These are phyloP conservation scores for Crucihimalaya himalaica DNA, from an alignment of 345 rosid species.

Conservation along the genomic window DNA sequence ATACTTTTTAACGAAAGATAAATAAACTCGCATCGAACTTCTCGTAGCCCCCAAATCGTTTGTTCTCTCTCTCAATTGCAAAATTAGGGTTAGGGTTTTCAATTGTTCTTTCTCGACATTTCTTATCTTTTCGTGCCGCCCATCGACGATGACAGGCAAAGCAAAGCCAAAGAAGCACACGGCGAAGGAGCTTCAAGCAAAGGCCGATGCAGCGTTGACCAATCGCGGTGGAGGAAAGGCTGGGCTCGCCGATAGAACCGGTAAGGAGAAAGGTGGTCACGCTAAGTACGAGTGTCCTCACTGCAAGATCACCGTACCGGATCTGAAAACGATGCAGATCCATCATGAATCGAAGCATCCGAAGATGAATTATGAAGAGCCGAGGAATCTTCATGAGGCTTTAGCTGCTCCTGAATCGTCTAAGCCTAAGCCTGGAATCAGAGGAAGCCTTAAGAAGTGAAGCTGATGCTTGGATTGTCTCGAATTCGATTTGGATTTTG, in stretches of 20 bases:
- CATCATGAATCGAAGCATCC: constrained; percentile 95
- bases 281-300: constrained; percentile 92
- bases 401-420: constrained; percentile 41
- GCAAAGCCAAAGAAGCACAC: constrained; percentile 99
- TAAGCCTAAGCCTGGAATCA: constrained; percentile 53
- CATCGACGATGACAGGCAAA: constrained; percentile 76
- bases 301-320: constrained; percentile 82
- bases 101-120: not conserved
- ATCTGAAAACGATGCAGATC: constrained; percentile 89
- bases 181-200: constrained; percentile 90
- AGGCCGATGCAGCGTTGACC: constrained; percentile 87
- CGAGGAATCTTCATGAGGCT: constrained; percentile 64
- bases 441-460: constrained; percentile 67
- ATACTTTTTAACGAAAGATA: constrained; percentile 7
- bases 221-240: constrained; percentile 98
- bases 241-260: constrained; percentile 72
- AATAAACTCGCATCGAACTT: constrained; percentile 17
- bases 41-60: constrained; percentile 27
- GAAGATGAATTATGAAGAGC: constrained; percentile 74
- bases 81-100: constrained; percentile 41
- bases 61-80: constrained; percentile 9
- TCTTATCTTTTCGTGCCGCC: constrained; percentile 10
- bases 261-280: constrained; percentile 85
- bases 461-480: not conserved
- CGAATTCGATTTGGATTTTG: not conserved